Percentiles rank a stretch among this genome's conserved stretches.
These are phyloP conservation scores for Verticillium zaregamsianum DNA, from an alignment of 2,329 filamentous ascomycete genomes.

Conservation along the genomic window DNA sequence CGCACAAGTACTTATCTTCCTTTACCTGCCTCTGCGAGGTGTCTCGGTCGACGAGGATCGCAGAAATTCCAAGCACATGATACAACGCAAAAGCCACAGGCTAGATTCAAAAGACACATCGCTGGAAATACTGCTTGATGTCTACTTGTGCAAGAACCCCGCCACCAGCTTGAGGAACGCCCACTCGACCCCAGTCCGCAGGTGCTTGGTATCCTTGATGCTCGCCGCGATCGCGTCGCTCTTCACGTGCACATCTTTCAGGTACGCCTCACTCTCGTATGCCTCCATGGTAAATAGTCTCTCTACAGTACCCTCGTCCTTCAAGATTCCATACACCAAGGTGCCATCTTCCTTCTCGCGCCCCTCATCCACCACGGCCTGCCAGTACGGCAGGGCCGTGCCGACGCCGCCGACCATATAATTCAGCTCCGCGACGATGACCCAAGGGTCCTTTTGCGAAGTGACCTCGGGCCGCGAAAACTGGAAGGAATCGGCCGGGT, in stretches of 20 bases:
- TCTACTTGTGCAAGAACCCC: constrained; percentile 17
- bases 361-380: constrained; percentile 18
- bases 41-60: too few species aligned
- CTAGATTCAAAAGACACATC: too few species aligned
- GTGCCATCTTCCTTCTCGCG: constrained; percentile 17
- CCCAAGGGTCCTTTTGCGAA: constrained; percentile 15
- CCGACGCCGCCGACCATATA: constrained; percentile 18
- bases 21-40: too few species aligned
- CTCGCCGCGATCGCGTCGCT: constrained; percentile 21
- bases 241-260: constrained; percentile 21
- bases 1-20: too few species aligned
- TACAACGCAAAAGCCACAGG: too few species aligned
- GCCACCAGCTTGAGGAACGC: constrained; percentile 17
- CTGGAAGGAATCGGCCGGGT: constrained; percentile 14
- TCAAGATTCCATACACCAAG: constrained; percentile 18
- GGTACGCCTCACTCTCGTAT: constrained; percentile 20
- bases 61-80: too few species aligned
- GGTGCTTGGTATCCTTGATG: constrained; percentile 16
- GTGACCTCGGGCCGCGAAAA: constrained; percentile 12
- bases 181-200: constrained; percentile 19
- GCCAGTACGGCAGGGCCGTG: constrained; percentile 20
- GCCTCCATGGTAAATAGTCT: constrained; percentile 19
- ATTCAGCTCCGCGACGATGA: constrained; percentile 20
- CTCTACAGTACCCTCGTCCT: constrained; percentile 14
- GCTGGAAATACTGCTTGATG: too few species aligned